Conservation (phyloP, 179 eudicot species). For the Spergularia azorica region DNA sequence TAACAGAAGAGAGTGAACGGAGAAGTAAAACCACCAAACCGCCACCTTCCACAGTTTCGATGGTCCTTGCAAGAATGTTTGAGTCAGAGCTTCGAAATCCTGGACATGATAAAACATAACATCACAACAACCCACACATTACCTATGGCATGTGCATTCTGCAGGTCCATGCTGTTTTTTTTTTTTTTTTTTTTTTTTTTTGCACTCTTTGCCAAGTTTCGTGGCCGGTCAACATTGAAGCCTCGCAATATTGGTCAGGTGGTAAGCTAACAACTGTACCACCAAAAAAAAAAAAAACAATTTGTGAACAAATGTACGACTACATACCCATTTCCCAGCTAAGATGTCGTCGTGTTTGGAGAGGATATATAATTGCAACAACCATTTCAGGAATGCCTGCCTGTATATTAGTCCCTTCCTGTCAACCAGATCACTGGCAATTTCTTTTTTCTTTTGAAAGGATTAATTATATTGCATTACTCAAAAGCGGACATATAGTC, state of each 20-base stretch:
- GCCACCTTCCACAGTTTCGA: conserved; percentile 74
- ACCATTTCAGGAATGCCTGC: conserved; percentile 37
- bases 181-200: no score
- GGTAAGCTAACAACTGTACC: conserved; percentile 94
- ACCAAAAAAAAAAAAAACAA: background rate
- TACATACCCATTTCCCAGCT: background rate
- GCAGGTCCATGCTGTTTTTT: no score
- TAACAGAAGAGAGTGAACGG: conserved; percentile 57
- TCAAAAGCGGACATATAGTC: no score
- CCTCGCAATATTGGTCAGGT: conserved; percentile 90
- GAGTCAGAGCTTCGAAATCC: conserved; percentile 75
- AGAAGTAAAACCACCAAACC: conserved; percentile 59
- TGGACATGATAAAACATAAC: conserved; percentile 1
- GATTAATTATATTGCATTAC: no score
- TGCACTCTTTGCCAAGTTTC: conserved; percentile 95
- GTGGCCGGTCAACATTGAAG: conserved; percentile 92
- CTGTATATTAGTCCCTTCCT: conserved; percentile 97
- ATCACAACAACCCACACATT: no score
- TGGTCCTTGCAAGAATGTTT: conserved; percentile 62
- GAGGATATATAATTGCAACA: background rate
- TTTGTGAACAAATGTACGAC: background rate
- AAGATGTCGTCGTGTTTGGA: background rate
- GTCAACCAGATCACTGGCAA: conserved; percentile 94
- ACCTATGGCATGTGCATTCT: no score
- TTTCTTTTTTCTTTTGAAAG: no score